These are phyloP conservation scores for Sungouiozyma intestinalis DNA, from an alignment of 805 yeast species.

Conservation along the genomic window DNA sequence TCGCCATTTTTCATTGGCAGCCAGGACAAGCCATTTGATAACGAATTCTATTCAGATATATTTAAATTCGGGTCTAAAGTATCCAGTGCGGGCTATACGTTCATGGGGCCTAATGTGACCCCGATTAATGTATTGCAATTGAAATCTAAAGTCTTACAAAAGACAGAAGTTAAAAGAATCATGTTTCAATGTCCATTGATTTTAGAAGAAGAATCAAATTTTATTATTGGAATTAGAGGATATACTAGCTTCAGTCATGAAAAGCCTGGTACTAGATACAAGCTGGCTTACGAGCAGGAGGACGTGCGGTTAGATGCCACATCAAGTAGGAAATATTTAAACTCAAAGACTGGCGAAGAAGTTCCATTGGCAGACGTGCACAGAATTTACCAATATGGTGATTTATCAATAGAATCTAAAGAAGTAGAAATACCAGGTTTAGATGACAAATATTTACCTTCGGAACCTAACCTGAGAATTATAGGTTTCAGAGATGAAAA, in stretches of 20 bases:
- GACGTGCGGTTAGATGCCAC: constrained; percentile 45
- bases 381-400: constrained; percentile 38
- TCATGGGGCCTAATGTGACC: constrained; percentile 32
- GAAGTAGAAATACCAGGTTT: constrained; percentile 30
- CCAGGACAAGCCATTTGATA: constrained; percentile 32
- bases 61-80: constrained; percentile 27
- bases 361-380: constrained; percentile 26
- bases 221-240: constrained; percentile 63
- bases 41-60: constrained; percentile 43
- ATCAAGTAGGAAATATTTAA: constrained; percentile 32
- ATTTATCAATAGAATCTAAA: constrained; percentile 32
- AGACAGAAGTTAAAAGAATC: constrained; percentile 53
- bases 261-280: constrained; percentile 35
- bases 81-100: constrained; percentile 9
- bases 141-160: constrained; percentile 38
- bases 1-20: constrained; percentile 52
- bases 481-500: constrained; percentile 52
- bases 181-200: constrained; percentile 53
- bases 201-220: constrained; percentile 34
- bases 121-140: constrained; percentile 36
- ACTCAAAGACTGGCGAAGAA: constrained; percentile 36
- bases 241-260: constrained; percentile 52
- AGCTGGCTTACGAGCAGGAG: constrained; percentile 43
- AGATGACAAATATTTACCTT: constrained; percentile 24
- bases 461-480: constrained; percentile 46